Evolutionary conservation across 352 stramenopile species (phyloP).

Genomic region (Pilasporangium apinafurcum): DNA sequence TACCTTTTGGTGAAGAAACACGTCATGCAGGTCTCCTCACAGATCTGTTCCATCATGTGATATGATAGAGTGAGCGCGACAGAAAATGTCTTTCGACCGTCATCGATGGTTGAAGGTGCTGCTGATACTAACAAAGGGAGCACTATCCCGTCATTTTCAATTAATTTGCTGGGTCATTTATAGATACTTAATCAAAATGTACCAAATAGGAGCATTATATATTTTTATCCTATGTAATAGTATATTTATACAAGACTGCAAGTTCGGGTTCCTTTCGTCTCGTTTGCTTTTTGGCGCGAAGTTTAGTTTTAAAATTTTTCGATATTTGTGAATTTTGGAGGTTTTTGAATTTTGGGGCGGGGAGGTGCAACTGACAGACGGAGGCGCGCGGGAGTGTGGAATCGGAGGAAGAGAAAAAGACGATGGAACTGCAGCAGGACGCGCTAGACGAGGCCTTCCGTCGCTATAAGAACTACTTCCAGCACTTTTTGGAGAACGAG

Average conservation of each 20-base stretch:
- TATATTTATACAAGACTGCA: too few relatives aligned
- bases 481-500: slow-evolving; percentile 73
- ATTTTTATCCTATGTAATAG: too few relatives aligned
- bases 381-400: not conserved
- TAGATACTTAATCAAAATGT: too few relatives aligned
- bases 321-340: not conserved
- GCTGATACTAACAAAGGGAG: too few relatives aligned
- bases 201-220: too few relatives aligned
- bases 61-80: not conserved
- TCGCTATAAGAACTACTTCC: slow-evolving; percentile 87
- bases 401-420: not conserved
- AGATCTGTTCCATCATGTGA: slow-evolving; percentile 68
- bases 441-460: slow-evolving; percentile 80
- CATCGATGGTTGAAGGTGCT: slow-evolving; percentile 1
- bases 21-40: slow-evolving; percentile 34
- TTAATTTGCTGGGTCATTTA: too few relatives aligned
- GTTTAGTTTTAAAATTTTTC: not conserved
- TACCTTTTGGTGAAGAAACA: slow-evolving; percentile 73
- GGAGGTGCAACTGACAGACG: slow-evolving; percentile 1
- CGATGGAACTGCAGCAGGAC: slow-evolving; percentile 81
- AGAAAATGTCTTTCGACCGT: too few relatives aligned
- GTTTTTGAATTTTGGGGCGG: slow-evolving; percentile 2
- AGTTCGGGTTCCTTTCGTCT: too few relatives aligned
- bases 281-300: not conserved
- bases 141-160: too few relatives aligned